phyloP scores from a whole-genome alignment of 2,329 filamentous ascomycete genomes.

The Exophiala sp. region DNA sequence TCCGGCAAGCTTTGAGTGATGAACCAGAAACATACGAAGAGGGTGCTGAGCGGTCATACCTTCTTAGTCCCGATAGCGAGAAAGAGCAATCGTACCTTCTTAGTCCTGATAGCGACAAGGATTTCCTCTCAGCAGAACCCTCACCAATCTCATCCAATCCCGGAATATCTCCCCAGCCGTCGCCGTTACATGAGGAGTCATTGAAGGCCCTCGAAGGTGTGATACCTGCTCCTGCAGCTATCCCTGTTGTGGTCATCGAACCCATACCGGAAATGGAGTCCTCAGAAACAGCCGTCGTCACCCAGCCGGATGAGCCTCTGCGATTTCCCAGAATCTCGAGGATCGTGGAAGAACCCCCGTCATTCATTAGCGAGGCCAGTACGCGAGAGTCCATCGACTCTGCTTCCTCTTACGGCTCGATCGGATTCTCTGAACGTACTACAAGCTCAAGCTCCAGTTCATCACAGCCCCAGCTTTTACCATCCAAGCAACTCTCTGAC shows the following conservation, averaged over 20 bases:
- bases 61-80: constrained; percentile 16
- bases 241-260: constrained; percentile 13
- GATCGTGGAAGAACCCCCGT: neutral
- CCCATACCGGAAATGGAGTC: constrained; percentile 6
- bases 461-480: constrained; percentile 45
- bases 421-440: constrained; percentile 33
- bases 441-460: constrained; percentile 57
- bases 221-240: neutral
- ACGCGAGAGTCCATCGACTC: constrained; percentile 35
- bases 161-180: constrained; percentile 2
- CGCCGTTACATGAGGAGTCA: constrained; percentile 17
- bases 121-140: constrained; percentile 17
- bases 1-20: constrained; percentile 22
- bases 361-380: constrained; percentile 2
- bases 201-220: constrained; percentile 16
- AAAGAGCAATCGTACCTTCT: neutral
- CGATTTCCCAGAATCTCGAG: neutral
- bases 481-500: constrained; percentile 16
- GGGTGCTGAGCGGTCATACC: neutral
- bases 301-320: neutral
- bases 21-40: constrained; percentile 18
- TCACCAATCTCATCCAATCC: constrained; percentile 13
- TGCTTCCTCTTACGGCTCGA: constrained; percentile 40
- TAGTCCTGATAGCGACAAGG: constrained; percentile 15
- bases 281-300: neutral